Evolutionary conservation across 2,329 filamentous ascomycete species (phyloP).

Genomic region (Microsporum canis): DNA sequence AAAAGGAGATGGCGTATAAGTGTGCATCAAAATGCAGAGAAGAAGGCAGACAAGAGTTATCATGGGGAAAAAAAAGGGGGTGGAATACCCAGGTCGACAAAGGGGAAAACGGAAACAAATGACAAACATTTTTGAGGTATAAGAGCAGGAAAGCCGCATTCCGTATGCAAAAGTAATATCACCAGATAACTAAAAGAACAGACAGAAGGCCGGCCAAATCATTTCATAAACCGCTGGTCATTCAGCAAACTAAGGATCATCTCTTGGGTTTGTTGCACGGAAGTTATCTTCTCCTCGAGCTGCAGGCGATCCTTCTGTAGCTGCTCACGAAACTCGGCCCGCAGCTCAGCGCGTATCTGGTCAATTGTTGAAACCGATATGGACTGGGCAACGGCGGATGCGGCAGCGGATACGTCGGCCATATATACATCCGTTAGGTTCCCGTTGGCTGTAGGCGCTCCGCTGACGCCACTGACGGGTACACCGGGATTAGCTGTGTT

Average conservation of each 20-base stretch:
- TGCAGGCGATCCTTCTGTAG: conserved; percentile 24
- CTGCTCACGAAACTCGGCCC: conserved; percentile 24
- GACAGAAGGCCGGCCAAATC: neutral
- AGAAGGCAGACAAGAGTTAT: neutral
- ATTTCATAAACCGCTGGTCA: neutral
- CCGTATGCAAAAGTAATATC: neutral
- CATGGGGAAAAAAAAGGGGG: neutral
- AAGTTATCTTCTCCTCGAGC: conserved; percentile 28
- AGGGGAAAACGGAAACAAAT: neutral
- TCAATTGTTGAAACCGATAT: conserved; percentile 10
- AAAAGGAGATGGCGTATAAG: neutral
- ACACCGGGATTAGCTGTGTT: neutral
- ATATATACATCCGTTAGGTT: conserved; percentile 4
- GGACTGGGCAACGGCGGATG: conserved; percentile 2
- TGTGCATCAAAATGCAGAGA: neutral
- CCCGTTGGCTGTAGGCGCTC: neutral
- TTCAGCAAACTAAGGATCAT: conserved; percentile 26
- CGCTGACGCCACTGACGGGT: neutral
- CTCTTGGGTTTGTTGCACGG: conserved; percentile 31
- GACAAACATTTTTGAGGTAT: conserved; percentile 1
- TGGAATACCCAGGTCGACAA: neutral
- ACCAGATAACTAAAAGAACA: neutral
- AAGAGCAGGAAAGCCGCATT: neutral
- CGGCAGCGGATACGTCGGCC: neutral
- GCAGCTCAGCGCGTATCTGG: conserved; percentile 27